A percentile compares a stretch with the other conserved stretches of the same genome.
These are phyloP conservation scores for Arachis hypogaea DNA, from an alignment of 306 rosid species.

Conservation along the genomic window DNA sequence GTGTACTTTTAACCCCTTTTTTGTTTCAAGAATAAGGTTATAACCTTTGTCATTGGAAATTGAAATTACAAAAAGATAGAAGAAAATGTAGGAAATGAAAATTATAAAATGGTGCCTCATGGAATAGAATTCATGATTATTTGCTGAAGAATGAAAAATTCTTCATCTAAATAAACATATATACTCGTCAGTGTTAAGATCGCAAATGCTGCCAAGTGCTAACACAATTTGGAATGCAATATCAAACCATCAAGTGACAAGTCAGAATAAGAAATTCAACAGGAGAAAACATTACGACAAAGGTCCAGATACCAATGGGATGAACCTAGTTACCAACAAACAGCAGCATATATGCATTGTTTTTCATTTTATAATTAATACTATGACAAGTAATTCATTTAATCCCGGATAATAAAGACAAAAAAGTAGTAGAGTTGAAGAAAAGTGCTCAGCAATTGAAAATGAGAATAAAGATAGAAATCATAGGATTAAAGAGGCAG, in stretches of 20 bases:
- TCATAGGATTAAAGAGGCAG: conserved; percentile 65
- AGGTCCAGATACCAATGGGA: too few relatives aligned
- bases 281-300: too few relatives aligned
- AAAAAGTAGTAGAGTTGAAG: conserved; percentile 61
- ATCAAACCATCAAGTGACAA: not conserved
- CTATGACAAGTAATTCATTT: conserved; percentile 10
- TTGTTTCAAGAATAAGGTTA: not conserved
- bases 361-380: conserved; percentile 6
- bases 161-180: conserved; percentile 3
- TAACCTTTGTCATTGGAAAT: not conserved
- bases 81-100: too few relatives aligned
- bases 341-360: conserved; percentile 9
- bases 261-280: not conserved
- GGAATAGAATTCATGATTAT: not conserved
- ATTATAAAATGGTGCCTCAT: not conserved
- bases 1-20: not conserved
- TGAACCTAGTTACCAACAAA: not conserved
- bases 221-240: not conserved
- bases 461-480: conserved; percentile 36
- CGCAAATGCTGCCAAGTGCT: not conserved
- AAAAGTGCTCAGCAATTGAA: conserved; percentile 49
- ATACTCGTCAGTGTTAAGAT: not conserved
- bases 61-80: not conserved
- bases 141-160: not conserved
- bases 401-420: conserved; percentile 49